Evolutionary conservation across 2,329 filamentous ascomycete species (phyloP), one percentile per base, ranked within the genome.

Genomic region (Fusarium vanettenii): DNA sequence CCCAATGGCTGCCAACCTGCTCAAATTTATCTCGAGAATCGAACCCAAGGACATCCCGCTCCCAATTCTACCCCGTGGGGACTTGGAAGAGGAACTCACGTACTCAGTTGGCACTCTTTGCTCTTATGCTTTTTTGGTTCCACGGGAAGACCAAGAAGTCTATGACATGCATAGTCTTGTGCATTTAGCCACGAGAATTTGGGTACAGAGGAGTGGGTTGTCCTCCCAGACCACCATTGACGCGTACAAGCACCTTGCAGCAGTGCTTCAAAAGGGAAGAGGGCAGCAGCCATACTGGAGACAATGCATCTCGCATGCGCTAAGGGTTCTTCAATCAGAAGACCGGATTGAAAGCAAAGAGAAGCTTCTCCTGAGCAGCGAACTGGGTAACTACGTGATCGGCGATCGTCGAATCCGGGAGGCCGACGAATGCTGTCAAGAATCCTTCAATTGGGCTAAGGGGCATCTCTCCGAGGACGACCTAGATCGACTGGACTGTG

Each of bases 81-180:
- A 39, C 5, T 18, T 39, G 3, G 22, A 33, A 1, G 29, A 31
- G 1, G n/a, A 48, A 9, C 16, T 67, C 2, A 35, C 60, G 10
- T 18, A 39, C 16, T 48, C 60, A 0, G 63, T 67, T 8, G 65
- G 65, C 10, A 20, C 3, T n/a, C 60, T 67, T 14, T 57, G 39
- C n/a, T 22, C 48, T n/a, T 67, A 56, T 7, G 37, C 29, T 1
- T 67, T 67, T 2, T 14, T 67, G 6, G 5, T 9, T 6, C 20
- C 45, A 3, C 33, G 37, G 1, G 20, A 10, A 1, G 59, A 10
- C 2, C 11, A 27, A 2, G n/a, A 64, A 2, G 13, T 45, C 1
- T 67, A 63, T 1, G 64, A 67, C 4, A 67, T 64, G 64, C 59
- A 67, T 11, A 63, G 59, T 2, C 64, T 67, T 18, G 59, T 67